phyloP scores from a whole-genome alignment of 2,329 filamentous ascomycete species.

The Microsporum canis region DNA sequence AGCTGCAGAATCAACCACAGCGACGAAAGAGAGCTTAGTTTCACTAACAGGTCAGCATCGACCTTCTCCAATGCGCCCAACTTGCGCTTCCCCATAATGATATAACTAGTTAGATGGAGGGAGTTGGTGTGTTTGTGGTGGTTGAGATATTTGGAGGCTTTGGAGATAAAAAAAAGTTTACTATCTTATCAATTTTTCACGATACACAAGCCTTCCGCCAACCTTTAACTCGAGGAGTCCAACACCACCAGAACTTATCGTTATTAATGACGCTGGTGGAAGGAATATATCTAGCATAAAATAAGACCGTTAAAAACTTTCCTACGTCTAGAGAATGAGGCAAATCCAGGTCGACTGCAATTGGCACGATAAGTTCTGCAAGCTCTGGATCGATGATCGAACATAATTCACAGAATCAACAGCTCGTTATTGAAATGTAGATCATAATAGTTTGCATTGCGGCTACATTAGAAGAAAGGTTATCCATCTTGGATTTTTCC shows the following conservation, averaged over 20 bases:
- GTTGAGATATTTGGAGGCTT: neutral
- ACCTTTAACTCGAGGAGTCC: neutral
- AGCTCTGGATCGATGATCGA: neutral
- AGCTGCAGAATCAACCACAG: neutral
- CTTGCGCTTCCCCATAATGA: slow-evolving; percentile 69
- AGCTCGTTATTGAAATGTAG: neutral
- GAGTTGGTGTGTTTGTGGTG: slow-evolving; percentile 57
- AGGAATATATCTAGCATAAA: no score
- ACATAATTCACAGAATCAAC: neutral
- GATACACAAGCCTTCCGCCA: neutral
- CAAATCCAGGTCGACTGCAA: neutral
- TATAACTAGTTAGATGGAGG: slow-evolving; percentile 5
- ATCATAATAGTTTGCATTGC: slow-evolving; percentile 13
- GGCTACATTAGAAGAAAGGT: slow-evolving; percentile 14
- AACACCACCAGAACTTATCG: no score
- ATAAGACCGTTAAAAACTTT: neutral
- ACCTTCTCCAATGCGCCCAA: slow-evolving; percentile 89
- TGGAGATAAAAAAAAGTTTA: neutral
- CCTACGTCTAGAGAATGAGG: no score
- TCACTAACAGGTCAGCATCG: slow-evolving; percentile 68
- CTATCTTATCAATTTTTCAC: slow-evolving; percentile 3
- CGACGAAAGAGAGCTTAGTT: neutral
- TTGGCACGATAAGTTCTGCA: neutral
- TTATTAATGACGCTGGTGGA: neutral
- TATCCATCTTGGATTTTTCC: slow-evolving; percentile 11